These are phyloP conservation scores for Penicillium sp. DNA, from an alignment of 2,329 filamentous ascomycete species.

Conservation along the genomic window DNA sequence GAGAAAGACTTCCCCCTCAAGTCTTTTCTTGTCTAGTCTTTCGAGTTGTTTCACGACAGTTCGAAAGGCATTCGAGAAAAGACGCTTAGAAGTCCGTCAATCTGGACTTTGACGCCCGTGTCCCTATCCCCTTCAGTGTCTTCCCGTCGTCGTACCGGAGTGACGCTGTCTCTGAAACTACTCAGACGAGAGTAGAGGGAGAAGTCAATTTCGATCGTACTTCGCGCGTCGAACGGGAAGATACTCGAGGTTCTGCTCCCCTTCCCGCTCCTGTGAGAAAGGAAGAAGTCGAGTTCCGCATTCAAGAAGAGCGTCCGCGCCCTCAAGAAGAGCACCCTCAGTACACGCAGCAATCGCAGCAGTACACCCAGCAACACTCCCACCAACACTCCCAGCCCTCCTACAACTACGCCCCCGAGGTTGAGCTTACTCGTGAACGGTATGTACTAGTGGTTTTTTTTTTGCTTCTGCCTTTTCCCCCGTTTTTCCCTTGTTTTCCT, in stretches of 20 bases:
- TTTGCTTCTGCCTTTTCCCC: neutral
- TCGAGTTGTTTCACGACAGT: slow-evolving; percentile 48
- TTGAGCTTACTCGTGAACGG: slow-evolving; percentile 53
- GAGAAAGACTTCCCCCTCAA: slow-evolving; percentile 42
- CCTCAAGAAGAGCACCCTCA: slow-evolving; percentile 9
- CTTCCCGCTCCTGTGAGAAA: slow-evolving; percentile 68
- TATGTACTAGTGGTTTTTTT: slow-evolving; percentile 33
- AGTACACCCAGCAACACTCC: slow-evolving; percentile 2
- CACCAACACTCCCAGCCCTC: neutral
- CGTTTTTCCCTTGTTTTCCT: neutral
- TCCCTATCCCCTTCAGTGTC: slow-evolving; percentile 99
- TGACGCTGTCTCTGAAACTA: slow-evolving; percentile 65
- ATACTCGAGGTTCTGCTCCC: slow-evolving; percentile 71
- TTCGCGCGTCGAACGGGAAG: slow-evolving; percentile 96
- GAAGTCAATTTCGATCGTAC: slow-evolving; percentile 73
- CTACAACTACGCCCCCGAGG: slow-evolving; percentile 38
- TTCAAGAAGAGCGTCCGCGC: slow-evolving; percentile 51
- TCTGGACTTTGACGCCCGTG: slow-evolving; percentile 99
- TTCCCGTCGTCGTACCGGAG: slow-evolving; percentile 97
- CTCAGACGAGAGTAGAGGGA: slow-evolving; percentile 81
- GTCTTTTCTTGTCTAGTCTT: slow-evolving; percentile 52
- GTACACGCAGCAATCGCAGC: slow-evolving; percentile 10
- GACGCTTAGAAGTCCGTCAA: slow-evolving; percentile 76
- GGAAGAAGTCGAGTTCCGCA: slow-evolving; percentile 85
- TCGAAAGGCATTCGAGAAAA: slow-evolving; percentile 65